These are phyloP conservation scores for Actinidia arguta DNA, from an alignment of 179 eudicot genomes.

Conservation along the genomic window DNA sequence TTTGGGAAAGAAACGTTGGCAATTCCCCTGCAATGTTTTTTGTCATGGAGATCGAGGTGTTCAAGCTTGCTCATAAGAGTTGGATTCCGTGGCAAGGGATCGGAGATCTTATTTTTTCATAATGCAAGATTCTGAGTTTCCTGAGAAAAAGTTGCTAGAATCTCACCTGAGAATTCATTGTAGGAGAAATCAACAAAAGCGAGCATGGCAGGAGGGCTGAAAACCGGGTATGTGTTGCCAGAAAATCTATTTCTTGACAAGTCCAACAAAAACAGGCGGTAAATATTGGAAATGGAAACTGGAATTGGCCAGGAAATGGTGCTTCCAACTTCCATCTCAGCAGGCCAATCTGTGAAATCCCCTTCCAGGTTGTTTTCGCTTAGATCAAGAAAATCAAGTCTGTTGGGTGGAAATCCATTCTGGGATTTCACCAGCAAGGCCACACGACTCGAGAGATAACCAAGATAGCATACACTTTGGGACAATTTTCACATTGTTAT, in stretches of 20 bases:
- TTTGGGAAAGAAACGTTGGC: slow-evolving; percentile 41
- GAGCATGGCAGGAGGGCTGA: slow-evolving; percentile 46
- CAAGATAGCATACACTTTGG: slow-evolving; percentile 50
- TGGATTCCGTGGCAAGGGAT: slow-evolving; percentile 44
- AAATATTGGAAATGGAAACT: slow-evolving; percentile 44
- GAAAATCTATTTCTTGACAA: slow-evolving; percentile 60
- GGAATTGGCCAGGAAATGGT: slow-evolving; percentile 60
- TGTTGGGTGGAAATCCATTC: slow-evolving; percentile 59
- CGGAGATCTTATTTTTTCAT: slow-evolving; percentile 56
- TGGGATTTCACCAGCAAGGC: slow-evolving; percentile 51
- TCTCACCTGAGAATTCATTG: slow-evolving; percentile 47
- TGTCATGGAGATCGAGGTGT: slow-evolving; percentile 67
- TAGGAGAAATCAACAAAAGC: slow-evolving; percentile 57
- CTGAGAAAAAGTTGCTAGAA: slow-evolving; percentile 48
- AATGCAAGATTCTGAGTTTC: slow-evolving; percentile 46
- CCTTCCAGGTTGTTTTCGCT: slow-evolving; percentile 55
- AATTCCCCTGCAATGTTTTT: slow-evolving; percentile 47
- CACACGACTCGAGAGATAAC: slow-evolving; percentile 50
- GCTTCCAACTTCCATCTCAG: slow-evolving; percentile 57
- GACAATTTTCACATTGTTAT: slow-evolving; percentile 31
- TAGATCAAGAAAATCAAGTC: slow-evolving; percentile 51
- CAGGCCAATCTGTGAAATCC: slow-evolving; percentile 56
- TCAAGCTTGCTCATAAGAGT: slow-evolving; percentile 41
- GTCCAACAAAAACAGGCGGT: slow-evolving; percentile 54
- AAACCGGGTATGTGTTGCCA: slow-evolving; percentile 46